Percentiles rank a stretch among this genome's conserved stretches.
Evolutionary conservation across 257 asterid genomes (phyloP).

Genomic region (Nicotiana otophora): DNA sequence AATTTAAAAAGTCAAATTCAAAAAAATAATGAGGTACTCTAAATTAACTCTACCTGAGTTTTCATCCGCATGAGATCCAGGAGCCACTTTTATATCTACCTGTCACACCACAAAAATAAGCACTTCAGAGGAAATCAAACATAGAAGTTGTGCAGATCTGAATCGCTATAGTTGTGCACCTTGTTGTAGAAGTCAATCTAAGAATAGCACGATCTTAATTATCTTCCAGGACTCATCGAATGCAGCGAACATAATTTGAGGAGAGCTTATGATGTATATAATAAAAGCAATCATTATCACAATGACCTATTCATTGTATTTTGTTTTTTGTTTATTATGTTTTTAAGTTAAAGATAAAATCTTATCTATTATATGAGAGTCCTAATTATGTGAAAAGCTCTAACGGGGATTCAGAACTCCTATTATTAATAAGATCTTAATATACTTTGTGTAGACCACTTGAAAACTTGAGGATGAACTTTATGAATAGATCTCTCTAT

Average conservation of each 20-base stretch:
- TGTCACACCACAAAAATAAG: constrained; percentile 29
- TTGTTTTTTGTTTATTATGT: not conserved
- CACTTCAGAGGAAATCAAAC: not conserved
- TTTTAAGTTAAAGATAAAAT: not conserved
- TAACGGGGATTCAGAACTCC: not conserved
- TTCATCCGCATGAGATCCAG: constrained; percentile 94
- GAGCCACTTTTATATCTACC: constrained; percentile 94
- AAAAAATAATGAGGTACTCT: not conserved
- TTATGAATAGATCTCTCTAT: no score
- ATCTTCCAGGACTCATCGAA: not conserved
- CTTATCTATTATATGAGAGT: not conserved
- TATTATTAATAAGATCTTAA: not conserved
- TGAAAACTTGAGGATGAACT: not conserved
- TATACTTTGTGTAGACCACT: not conserved
- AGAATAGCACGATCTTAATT: not conserved
- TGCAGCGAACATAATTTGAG: not conserved
- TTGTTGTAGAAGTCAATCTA: not conserved
- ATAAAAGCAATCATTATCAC: not conserved
- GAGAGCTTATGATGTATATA: not conserved
- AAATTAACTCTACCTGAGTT: constrained; percentile 53
- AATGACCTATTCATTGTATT: not conserved
- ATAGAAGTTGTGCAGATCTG: not conserved
- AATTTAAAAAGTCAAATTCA: not conserved
- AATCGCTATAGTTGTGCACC: not conserved
- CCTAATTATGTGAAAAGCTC: not conserved